These are phyloP conservation scores for Phlebiopsis flavidoalba DNA, from an alignment of 768 basidiomycete species.

Conservation along the genomic window DNA sequence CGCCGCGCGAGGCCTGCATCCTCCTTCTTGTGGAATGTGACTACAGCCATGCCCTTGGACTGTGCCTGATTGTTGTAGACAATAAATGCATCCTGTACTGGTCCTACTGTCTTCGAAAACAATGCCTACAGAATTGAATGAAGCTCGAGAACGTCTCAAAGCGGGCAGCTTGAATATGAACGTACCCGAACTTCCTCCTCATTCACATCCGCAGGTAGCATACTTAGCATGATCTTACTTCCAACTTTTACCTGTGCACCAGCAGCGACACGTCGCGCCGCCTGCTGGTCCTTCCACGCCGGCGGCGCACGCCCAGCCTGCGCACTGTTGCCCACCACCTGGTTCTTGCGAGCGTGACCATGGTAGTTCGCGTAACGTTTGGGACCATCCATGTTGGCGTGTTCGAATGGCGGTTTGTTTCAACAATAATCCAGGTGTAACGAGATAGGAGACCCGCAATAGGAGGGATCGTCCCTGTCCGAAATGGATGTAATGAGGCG, in stretches of 20 bases:
- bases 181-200: conserved; percentile 64
- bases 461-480: neutral
- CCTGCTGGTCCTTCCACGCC: conserved; percentile 48
- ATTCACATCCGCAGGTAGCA: conserved; percentile 61
- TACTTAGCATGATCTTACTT: conserved; percentile 65
- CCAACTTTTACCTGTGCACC: conserved; percentile 23
- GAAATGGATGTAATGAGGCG: neutral
- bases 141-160: neutral
- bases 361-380: conserved; percentile 30
- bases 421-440: too few relatives aligned
- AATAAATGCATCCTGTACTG: conserved; percentile 63
- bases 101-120: conserved; percentile 73
- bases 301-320: conserved; percentile 51
- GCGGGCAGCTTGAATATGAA: neutral
- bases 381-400: neutral
- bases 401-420: neutral
- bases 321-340: conserved; percentile 49
- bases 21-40: conserved; percentile 55
- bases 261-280: neutral
- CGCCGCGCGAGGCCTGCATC: conserved; percentile 59
- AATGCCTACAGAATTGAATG: conserved; percentile 45
- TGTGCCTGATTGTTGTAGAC: conserved; percentile 71
- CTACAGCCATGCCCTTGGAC: conserved; percentile 79
- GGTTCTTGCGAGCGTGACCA: conserved; percentile 45
- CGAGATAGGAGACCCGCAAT: neutral